phyloP scores from a whole-genome alignment of 2,329 filamentous ascomycete species.

The Lithohypha guttulata region DNA sequence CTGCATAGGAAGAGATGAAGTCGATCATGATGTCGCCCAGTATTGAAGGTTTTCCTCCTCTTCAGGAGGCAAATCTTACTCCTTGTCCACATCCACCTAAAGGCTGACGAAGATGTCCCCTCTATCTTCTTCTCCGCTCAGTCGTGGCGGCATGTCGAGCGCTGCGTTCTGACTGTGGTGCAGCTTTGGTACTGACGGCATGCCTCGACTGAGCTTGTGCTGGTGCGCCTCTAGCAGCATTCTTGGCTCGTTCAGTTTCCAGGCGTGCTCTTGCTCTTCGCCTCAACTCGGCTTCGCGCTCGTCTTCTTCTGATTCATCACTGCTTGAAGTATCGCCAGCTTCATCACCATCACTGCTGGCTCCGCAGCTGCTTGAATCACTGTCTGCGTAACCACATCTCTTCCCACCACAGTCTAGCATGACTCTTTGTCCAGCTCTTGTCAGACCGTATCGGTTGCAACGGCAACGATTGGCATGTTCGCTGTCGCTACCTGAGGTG shows the following conservation, averaged over 20 bases:
- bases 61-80: neutral
- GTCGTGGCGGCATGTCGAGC: slow-evolving; percentile 6
- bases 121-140: slow-evolving; percentile 10
- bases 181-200: neutral
- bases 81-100: neutral
- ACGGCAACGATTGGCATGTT: slow-evolving; percentile 49
- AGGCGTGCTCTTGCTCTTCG: slow-evolving; percentile 11
- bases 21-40: slow-evolving; percentile 3
- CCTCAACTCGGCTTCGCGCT: slow-evolving; percentile 4
- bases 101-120: neutral
- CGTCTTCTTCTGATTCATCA: slow-evolving; percentile 12
- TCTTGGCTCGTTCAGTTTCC: slow-evolving; percentile 12
- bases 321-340: slow-evolving; percentile 13
- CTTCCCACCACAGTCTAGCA: slow-evolving; percentile 85
- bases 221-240: neutral
- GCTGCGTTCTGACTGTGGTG: neutral
- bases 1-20: neutral
- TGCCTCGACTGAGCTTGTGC: neutral
- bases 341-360: slow-evolving; percentile 13
- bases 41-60: neutral
- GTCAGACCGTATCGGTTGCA: slow-evolving; percentile 97
- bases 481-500: slow-evolving; percentile 49
- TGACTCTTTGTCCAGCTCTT: slow-evolving; percentile 81
- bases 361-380: slow-evolving; percentile 19
- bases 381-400: slow-evolving; percentile 62